Base-by-base conservation (phyloP, 2,329 filamentous ascomycete genomes). In the Chaetoscypha palmicola region DNA sequence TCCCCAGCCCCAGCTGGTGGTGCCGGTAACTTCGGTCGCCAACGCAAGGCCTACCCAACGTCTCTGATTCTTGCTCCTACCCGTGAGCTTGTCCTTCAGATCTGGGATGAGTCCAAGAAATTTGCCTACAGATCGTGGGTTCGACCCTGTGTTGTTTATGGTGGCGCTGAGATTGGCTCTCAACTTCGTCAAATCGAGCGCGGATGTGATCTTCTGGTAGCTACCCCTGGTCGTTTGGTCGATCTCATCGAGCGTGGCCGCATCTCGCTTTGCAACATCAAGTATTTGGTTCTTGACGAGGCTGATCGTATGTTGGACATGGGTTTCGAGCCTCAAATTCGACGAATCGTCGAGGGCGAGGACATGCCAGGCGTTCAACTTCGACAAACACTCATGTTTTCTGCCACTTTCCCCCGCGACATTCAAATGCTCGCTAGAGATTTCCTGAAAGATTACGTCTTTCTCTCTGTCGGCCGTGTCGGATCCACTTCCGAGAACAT, bases 281-380 rank as follows among this genome's bases (percentile, higher is more conserved):
- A 96, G 76, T 98, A 98, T 66, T 79, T 98, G 51, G 88, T 98
- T 59, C 86, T 98, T 43, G 92, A 98, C 60, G 92, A 98, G 79
- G 92, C 92, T 68, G 92, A 98, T 74, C 92, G 92, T 67, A 98
- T 98, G 92, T 77, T 98, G 77, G 92, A 98, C 78, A 98, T 98
- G 92, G 92, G 92, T 92, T 98, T 98, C 77, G 92, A 98, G 76
- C 92, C 92, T 62, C 92, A 98, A 73, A 98, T 98, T 64, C 90
- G 92, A 62, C 86, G 91, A 61, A 97, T 98, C 62, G 92, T 98
- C 35, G 91, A 97, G 70, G 89, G 89, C 49, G 92, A 97, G 71
- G 92, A 98, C 61, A 98, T 98, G 92, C 92, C 92, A 46, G 68
- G 69, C 41, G 86, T 91, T 49, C 72, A 81, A 55, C 73, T 77